Percentiles rank a stretch among this genome's conserved stretches.
Evolutionary conservation across 768 basidiomycete genomes (phyloP).

Genomic region (Tulasnella sp.): DNA sequence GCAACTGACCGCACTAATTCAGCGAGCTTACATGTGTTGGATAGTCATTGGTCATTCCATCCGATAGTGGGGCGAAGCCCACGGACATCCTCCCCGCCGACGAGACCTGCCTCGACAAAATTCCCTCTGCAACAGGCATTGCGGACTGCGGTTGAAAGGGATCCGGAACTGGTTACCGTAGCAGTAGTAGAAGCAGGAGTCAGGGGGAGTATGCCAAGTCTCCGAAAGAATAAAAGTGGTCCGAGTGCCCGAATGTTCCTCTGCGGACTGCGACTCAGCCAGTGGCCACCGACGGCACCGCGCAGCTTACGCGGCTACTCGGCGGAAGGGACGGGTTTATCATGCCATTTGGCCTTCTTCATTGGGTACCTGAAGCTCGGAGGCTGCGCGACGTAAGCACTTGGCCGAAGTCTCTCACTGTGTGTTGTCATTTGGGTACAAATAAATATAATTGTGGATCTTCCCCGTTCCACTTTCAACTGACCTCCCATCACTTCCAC

Average conservation of each 20-base stretch:
- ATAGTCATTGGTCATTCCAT: slow-evolving; percentile 17
- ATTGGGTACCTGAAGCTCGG: slow-evolving; percentile 11
- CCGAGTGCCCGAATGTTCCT: neutral
- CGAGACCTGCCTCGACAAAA: neutral
- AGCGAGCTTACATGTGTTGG: slow-evolving; percentile 1
- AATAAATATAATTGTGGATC: slow-evolving; percentile 2
- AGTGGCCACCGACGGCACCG: neutral
- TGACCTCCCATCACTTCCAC: slow-evolving; percentile 9
- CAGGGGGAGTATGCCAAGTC: neutral
- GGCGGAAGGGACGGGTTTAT: slow-evolving; percentile 7
- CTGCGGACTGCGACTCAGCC: slow-evolving; percentile 18
- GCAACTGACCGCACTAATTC: slow-evolving; percentile 4
- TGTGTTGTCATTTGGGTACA: neutral
- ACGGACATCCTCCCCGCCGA: neutral
- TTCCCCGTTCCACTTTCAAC: slow-evolving; percentile 19
- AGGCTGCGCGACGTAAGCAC: slow-evolving; percentile 11
- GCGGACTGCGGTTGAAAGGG: neutral
- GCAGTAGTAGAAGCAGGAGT: slow-evolving; percentile 12
- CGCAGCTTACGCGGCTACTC: slow-evolving; percentile 1
- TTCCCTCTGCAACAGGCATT: neutral
- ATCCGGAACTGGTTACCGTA: neutral
- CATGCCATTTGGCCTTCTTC: slow-evolving; percentile 10
- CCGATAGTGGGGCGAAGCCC: neutral
- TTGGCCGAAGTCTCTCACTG: slow-evolving; percentile 9
- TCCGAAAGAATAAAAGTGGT: neutral